A percentile compares a stretch with the other conserved stretches of the same genome.
phyloP scores from a whole-genome alignment of 192 early-diverging fungal species.

The Podila minutissima region DNA sequence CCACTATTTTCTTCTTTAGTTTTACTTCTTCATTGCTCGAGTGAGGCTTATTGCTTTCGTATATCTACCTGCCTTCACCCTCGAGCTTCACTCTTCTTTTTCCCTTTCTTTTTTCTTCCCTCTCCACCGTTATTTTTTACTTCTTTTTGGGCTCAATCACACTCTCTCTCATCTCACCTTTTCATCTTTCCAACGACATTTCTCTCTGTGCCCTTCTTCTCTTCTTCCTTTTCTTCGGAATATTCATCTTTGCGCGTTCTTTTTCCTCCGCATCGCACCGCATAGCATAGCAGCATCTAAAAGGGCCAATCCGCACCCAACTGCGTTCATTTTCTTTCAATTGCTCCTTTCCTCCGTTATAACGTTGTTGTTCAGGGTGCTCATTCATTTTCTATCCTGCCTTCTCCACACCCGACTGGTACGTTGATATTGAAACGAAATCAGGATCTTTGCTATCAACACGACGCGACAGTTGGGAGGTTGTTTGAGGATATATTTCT shows the following conservation, averaged over 20 bases:
- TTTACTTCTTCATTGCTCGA: no score
- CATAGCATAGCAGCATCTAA: no score
- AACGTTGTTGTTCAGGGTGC: no score
- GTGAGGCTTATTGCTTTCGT: no score
- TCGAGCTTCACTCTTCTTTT: neutral
- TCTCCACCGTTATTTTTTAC: neutral
- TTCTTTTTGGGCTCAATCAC: neutral
- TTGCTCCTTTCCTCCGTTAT: neutral
- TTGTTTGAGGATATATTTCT: no score
- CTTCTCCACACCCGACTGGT: no score
- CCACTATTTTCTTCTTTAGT: no score
- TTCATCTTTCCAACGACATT: neutral
- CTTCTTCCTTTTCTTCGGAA: conserved; percentile 3
- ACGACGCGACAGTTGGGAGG: no score
- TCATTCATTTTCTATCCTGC: no score
- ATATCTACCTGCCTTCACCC: no score
- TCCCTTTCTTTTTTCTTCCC: neutral
- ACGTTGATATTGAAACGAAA: no score
- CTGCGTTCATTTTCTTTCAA: neutral
- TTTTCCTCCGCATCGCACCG: neutral
- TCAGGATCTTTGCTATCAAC: no score
- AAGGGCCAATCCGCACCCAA: neutral
- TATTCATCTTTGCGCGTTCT: neutral
- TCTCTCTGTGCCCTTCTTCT: neutral
- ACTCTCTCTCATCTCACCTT: neutral